Evolutionary conservation across 306 rosid genomes (phyloP), one percentile per base, ranked within the genome.

Genomic region (Geum urbanum): DNA sequence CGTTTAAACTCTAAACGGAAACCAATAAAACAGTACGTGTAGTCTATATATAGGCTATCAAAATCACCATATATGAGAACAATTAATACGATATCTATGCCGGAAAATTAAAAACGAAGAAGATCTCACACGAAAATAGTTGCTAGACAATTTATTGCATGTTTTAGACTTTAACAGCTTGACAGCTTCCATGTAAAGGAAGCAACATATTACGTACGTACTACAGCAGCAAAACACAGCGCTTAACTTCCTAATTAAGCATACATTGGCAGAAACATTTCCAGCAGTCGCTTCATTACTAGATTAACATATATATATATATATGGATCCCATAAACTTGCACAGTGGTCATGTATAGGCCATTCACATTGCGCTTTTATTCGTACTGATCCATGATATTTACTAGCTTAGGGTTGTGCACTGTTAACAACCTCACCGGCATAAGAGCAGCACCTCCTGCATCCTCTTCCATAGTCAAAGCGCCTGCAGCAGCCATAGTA

Each of bases 391-490:
- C 37, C 37, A 20, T 20, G 39, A 20, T 7, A 57, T 57, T 9
- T 24, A 24, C 27, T 24, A 39, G 40, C 66, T 56, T 77, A 55
- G 35, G 82, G 56, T 69, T 75, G 39, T n/a, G 78, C 80, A 56
- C 12, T 13, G 3, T 50, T 72, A 44, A 69, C 83, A 69, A 69
- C 84, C 81, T 87, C 86, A 59, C 78, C 84, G 5, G 87, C 75
- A 12, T 82, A 72, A 68, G 58, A 58, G 77, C 96, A 85, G 74
- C 96, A 85, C 79, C 80, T 55, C 46, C 39, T 9, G 63, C 91
- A 76, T 2, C 64, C 67, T 12, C 66, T 58, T 5, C 78, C 71
- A 37, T 75, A 32, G 67, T 74, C 74, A 27, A 37, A 24, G 1
- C 71, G 57, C 35, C 83, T 65, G 61, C 91, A 84, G 37, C 94